Evolutionary conservation across 257 asterid genomes (phyloP), one percentile per base, ranked within the genome.

Genomic region (Primulina eburnea): DNA sequence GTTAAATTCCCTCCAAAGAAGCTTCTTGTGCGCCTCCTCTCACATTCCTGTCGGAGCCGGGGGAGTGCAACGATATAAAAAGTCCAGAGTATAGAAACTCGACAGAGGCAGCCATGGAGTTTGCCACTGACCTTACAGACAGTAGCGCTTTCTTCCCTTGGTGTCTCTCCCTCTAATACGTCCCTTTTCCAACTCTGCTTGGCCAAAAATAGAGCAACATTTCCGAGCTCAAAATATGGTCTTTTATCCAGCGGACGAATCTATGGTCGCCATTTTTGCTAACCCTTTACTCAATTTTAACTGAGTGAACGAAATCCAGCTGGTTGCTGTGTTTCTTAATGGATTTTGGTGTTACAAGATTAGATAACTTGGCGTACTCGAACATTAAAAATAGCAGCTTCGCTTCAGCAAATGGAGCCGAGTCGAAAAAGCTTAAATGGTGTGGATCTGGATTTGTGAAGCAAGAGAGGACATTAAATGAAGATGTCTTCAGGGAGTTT

Each of bases 261-360:
- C 74, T 59, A 57, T 55, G 69, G 80, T 80, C 81, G 74, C 80
- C 82, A 57, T 61, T 59, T 68, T 72, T 68, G 61, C 60, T 40
- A 64, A 71, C 74, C 77, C 79, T 71, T 67, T 70, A 70, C 84
- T 71, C 74, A 80, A 75, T 32, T 70, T 76, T 66, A 56, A 24
- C 76, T 67, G 55, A 11, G n/a, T 38, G 11, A 7, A 35, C 12
- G 14, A 77, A 79, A 78, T 26, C 71, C 69, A 40, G 17, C 50
- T 52, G 20, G 35, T 60, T 29, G 6, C 60, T 67, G 50, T 53
- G 24, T 55, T 50, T 59, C 26, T 68, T 68, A 8, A 92, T 89
- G 96, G 96, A 92, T 80, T 86, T 89, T 76, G 95, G 84, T 33
- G 80, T 73, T 29, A 82, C 86, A 73, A 84, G 84, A 26, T 74